Evolutionary conservation across 768 basidiomycete genomes (phyloP).

Genomic region (Mycena vulgaris): DNA sequence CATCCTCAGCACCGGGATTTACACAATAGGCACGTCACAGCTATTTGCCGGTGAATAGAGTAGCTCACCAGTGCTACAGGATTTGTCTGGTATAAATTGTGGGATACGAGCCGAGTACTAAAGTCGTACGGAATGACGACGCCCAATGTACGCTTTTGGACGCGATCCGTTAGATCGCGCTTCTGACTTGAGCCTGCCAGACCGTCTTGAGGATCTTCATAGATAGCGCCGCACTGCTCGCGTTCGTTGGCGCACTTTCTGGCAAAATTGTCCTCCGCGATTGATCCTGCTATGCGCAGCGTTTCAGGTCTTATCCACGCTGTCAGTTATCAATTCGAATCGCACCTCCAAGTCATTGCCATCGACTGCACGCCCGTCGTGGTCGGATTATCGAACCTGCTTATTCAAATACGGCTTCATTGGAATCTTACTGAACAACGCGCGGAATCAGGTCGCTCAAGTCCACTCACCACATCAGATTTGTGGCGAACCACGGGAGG

Average conservation of each 20-base stretch:
- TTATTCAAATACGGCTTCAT: constrained; percentile 14
- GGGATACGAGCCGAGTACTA: too few species aligned
- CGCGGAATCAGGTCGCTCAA: background rate
- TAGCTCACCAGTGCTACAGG: background rate
- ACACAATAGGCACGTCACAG: background rate
- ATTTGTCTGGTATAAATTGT: background rate
- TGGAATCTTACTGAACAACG: background rate
- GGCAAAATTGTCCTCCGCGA: too few species aligned
- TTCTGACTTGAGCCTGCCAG: background rate
- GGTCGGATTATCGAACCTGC: constrained; percentile 7
- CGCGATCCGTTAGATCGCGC: background rate
- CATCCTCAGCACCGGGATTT: background rate
- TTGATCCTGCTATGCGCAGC: background rate
- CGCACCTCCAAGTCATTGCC: constrained; percentile 13
- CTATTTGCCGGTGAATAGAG: background rate
- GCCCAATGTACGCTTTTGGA: background rate
- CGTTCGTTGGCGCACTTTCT: background rate
- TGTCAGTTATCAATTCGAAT: constrained; percentile 12
- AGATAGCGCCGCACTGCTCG: constrained; percentile 6
- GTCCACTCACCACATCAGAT: too few species aligned
- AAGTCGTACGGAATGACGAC: background rate
- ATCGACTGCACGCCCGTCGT: constrained; percentile 14
- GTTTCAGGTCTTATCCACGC: constrained; percentile 3
- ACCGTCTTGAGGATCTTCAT: constrained; percentile 12
- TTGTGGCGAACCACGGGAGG: too few species aligned